Evolutionary conservation across 2,329 filamentous ascomycete species (phyloP).

Genomic region (Aspergillus pseudoterreus): DNA sequence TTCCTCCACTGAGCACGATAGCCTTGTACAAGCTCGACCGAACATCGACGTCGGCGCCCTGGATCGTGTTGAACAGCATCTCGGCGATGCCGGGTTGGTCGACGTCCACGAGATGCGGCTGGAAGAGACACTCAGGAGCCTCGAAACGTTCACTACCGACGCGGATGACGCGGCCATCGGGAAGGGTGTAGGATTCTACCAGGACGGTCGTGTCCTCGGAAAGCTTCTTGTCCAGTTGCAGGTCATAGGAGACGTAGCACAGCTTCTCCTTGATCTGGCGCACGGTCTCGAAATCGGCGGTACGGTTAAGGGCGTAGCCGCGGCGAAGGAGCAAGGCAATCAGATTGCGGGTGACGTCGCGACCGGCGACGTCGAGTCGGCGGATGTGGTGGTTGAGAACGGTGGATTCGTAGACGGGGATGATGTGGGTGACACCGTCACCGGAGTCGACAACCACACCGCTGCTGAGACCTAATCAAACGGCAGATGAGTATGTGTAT

Average conservation of each 20-base stretch:
- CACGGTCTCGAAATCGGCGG: constrained; percentile 97
- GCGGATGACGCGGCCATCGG: constrained; percentile 91
- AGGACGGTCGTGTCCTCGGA: constrained; percentile 96
- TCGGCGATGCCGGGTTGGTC: constrained; percentile 96
- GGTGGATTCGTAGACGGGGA: constrained; percentile 96
- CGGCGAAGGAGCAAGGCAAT: constrained; percentile 90
- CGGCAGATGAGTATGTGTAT: constrained; percentile 2
- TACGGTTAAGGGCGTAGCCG: constrained; percentile 95
- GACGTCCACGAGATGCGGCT: constrained; percentile 95
- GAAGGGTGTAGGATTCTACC: constrained; percentile 95
- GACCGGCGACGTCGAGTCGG: constrained; percentile 88
- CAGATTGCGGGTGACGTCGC: constrained; percentile 96
- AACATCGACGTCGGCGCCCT: constrained; percentile 91
- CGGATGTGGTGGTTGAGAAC: constrained; percentile 96
- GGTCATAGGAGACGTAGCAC: constrained; percentile 97
- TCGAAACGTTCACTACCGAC: constrained; percentile 97
- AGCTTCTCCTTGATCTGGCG: constrained; percentile 99
- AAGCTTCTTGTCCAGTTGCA: constrained; percentile 91
- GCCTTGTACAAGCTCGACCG: constrained; percentile 93
- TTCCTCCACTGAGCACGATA: constrained; percentile 91
- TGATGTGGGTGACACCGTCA: constrained; percentile 97
- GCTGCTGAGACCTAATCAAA: constrained; percentile 66
- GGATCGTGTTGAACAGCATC: constrained; percentile 98
- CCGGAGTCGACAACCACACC: constrained; percentile 99
- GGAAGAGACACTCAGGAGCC: constrained; percentile 96